phyloP scores from a whole-genome alignment of 768 basidiomycete species.

The Cystobasidium onofrii region DNA sequence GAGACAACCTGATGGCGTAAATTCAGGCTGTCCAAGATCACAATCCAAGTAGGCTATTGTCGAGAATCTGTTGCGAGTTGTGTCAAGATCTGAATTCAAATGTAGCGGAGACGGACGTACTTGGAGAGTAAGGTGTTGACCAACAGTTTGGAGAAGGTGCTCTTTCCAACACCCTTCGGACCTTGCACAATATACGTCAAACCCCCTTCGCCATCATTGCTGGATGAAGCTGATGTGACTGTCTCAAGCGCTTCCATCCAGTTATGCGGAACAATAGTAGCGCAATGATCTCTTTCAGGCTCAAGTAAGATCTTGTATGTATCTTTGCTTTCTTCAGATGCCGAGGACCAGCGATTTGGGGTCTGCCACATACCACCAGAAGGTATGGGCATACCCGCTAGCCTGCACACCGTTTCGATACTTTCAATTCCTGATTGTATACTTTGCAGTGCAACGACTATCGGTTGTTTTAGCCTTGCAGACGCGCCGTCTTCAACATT shows the following conservation, averaged over 20 bases:
- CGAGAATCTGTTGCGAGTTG: constrained; percentile 53
- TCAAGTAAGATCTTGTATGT: constrained; percentile 2
- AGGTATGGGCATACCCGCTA: constrained; percentile 26
- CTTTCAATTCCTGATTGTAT: constrained; percentile 10
- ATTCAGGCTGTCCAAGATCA: constrained; percentile 89
- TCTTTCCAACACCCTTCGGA: constrained; percentile 80
- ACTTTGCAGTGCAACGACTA: neutral
- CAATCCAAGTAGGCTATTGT: constrained; percentile 87
- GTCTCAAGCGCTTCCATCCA: constrained; percentile 9
- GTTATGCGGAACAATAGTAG: constrained; percentile 20
- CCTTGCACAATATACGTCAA: constrained; percentile 59
- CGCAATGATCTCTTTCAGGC: constrained; percentile 17
- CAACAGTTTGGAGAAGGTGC: constrained; percentile 68
- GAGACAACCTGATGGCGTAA: constrained; percentile 76
- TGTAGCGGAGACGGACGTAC: no score
- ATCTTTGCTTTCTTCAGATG: neutral
- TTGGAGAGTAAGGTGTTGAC: constrained; percentile 60
- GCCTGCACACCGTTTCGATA: neutral
- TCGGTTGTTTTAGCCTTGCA: neutral
- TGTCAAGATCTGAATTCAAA: neutral
- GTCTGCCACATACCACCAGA: neutral
- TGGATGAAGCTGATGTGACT: neutral
- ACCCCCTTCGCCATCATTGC: neutral
- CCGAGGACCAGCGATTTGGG: neutral
- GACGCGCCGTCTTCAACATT: neutral